Percentiles rank a stretch among this genome's conserved stretches.
Evolutionary conservation across 495 filamentous ascomycete species (phyloP).

Genomic region (Cercophora scortea): DNA sequence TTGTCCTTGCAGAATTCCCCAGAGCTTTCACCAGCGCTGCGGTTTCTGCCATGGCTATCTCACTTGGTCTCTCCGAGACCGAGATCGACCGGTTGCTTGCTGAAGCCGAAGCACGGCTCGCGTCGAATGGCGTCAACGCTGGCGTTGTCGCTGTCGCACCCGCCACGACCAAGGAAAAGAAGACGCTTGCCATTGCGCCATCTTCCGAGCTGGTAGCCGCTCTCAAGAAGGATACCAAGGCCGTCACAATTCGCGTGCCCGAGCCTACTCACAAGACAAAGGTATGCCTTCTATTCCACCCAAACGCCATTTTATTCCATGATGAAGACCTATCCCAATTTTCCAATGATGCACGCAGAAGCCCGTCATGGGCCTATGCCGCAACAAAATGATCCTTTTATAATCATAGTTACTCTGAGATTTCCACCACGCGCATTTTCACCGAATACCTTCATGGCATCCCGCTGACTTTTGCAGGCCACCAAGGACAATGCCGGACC

Average conservation of each 20-base stretch:
- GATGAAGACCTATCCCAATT: conserved; percentile 33
- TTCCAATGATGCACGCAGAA: conserved; percentile 35
- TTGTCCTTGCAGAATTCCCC: background rate
- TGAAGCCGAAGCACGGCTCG: conserved; percentile 25
- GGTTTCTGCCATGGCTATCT: conserved; percentile 7
- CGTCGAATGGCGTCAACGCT: conserved; percentile 8
- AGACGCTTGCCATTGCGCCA: conserved; percentile 5
- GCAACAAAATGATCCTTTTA: conserved; percentile 55
- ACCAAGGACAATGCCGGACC: conserved; percentile 44
- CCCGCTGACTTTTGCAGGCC: conserved; percentile 24
- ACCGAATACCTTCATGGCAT: conserved; percentile 1
- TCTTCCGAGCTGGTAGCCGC: conserved; percentile 11
- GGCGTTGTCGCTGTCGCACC: conserved; percentile 5
- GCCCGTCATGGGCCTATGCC: conserved; percentile 37
- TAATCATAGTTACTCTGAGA: conserved; percentile 99
- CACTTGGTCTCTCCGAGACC: conserved; percentile 16
- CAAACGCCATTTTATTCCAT: conserved; percentile 6
- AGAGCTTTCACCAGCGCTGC: background rate
- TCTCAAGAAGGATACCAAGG: conserved; percentile 18
- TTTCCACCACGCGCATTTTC: conserved; percentile 5
- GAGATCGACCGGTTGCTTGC: conserved; percentile 24
- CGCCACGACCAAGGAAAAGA: conserved; percentile 4
- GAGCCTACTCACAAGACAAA: conserved; percentile 31
- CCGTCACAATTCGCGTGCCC: conserved; percentile 34
- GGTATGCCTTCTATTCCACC: conserved; percentile 16